Evolutionary conservation across 257 asterid species (phyloP).

Genomic region (Nicotiana attenuata): DNA sequence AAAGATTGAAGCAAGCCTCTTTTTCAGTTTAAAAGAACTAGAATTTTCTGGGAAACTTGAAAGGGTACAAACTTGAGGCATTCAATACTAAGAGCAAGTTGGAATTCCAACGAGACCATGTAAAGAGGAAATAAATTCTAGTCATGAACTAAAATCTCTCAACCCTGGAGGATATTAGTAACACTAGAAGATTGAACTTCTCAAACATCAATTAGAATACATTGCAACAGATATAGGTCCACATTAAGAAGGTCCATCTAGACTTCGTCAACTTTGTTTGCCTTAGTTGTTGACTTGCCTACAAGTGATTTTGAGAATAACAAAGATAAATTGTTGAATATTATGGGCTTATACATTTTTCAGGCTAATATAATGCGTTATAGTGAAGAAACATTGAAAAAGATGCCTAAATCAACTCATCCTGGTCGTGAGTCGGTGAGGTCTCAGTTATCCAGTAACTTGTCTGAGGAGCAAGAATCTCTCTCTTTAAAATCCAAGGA

Average conservation of each 20-base stretch:
- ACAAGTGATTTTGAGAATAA: neutral
- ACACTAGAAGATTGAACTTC: neutral
- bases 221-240: neutral
- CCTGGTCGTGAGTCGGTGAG: slow-evolving; percentile 27
- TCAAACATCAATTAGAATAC: neutral
- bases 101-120: neutral
- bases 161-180: neutral
- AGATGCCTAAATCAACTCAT: slow-evolving; percentile 42
- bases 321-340: neutral
- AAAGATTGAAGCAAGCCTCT: neutral
- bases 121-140: neutral
- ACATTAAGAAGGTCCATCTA: neutral
- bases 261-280: neutral
- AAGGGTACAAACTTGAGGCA: neutral
- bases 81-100: slow-evolving; percentile 4
- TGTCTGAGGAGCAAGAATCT: slow-evolving; percentile 38
- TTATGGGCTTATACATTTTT: slow-evolving; percentile 16
- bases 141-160: neutral
- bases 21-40: neutral
- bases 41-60: neutral
- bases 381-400: slow-evolving; percentile 54
- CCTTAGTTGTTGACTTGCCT: neutral
- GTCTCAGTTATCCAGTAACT: slow-evolving; percentile 32
- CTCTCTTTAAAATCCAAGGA: slow-evolving; percentile 46
- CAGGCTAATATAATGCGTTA: slow-evolving; percentile 78